phyloP scores from a whole-genome alignment of 1,284 basidiomycete species.

The Rhodotorula glutinis region DNA sequence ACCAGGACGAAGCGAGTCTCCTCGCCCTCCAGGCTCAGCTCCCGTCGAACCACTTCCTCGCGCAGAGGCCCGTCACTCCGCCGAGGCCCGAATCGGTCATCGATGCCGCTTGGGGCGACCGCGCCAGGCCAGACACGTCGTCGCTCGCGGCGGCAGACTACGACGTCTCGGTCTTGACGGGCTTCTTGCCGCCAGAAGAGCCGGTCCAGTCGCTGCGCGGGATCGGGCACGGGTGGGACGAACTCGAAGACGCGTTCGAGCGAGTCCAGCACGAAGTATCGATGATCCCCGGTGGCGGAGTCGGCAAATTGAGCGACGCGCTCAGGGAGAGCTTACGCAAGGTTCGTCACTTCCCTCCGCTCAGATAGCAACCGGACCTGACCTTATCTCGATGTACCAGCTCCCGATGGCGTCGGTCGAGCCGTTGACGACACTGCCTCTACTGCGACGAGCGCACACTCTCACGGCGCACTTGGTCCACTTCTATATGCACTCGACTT shows the following conservation, averaged over 20 bases:
- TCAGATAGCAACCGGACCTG: no score
- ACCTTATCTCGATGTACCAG: slow-evolving; percentile 20
- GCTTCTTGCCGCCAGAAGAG: slow-evolving; percentile 82
- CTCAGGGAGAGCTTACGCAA: slow-evolving; percentile 51
- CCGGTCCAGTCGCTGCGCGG: slow-evolving; percentile 64
- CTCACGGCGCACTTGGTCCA: slow-evolving; percentile 82
- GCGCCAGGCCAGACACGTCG: slow-evolving; percentile 61
- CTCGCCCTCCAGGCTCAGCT: not conserved
- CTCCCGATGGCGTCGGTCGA: slow-evolving; percentile 25
- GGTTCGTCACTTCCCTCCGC: not conserved
- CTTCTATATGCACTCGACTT: slow-evolving; percentile 78
- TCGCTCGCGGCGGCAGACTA: slow-evolving; percentile 90
- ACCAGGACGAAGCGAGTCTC: slow-evolving; percentile 1
- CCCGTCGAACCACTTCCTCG: slow-evolving; percentile 37
- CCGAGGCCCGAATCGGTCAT: slow-evolving; percentile 12
- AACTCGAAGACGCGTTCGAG: slow-evolving; percentile 50
- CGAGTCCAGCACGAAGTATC: slow-evolving; percentile 50
- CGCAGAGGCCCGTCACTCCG: slow-evolving; percentile 25
- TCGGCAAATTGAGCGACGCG: slow-evolving; percentile 59
- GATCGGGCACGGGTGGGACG: slow-evolving; percentile 60
- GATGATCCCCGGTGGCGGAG: slow-evolving; percentile 45
- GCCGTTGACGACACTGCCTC: slow-evolving; percentile 45
- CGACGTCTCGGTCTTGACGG: slow-evolving; percentile 85
- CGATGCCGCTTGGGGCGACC: slow-evolving; percentile 18
- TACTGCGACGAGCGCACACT: slow-evolving; percentile 76